A percentile compares a stretch with the other conserved stretches of the same genome.
Evolutionary conservation across 148 eudicot species (phyloP).

Genomic region (Mesembryanthemum crystallinum): DNA sequence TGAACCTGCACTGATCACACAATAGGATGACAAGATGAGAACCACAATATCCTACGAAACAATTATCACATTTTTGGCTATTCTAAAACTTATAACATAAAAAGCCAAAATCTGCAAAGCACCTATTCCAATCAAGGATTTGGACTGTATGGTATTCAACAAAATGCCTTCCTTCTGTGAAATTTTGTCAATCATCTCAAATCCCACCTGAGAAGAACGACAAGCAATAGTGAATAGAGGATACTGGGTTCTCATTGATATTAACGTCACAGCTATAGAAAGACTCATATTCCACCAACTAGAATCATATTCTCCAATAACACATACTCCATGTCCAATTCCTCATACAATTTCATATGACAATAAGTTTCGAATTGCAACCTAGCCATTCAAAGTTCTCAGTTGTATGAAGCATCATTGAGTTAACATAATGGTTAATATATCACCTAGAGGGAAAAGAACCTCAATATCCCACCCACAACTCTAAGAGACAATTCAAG

Average conservation of each 20-base stretch:
- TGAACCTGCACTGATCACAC: constrained; percentile 74
- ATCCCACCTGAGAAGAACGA: constrained; percentile 66
- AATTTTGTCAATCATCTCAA: constrained; percentile 91
- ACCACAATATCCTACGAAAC: not conserved
- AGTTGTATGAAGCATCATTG: not conserved
- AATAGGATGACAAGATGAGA: constrained; percentile 23
- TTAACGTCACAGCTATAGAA: not conserved
- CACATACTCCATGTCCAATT: constrained; percentile 3
- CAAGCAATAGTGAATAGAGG: not conserved
- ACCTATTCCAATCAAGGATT: constrained; percentile 95
- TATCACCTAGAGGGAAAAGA: not conserved
- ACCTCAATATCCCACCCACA: not conserved
- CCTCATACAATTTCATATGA: not conserved
- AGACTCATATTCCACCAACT: not conserved
- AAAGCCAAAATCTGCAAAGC: constrained; percentile 9
- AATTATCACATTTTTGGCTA: not conserved
- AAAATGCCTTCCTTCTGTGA: constrained; percentile 66
- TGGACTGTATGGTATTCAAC: constrained; percentile 94
- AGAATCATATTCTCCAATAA: not conserved
- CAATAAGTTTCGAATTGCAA: not conserved
- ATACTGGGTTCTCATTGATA: not conserved
- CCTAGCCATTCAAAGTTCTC: constrained; percentile 1
- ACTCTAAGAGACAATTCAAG: not conserved
- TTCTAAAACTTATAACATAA: not conserved
- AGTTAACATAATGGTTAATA: not conserved